Percentiles rank a stretch among this genome's conserved stretches.
phyloP scores from a whole-genome alignment of 257 asterid species.

The Lycium ferocissimum region DNA sequence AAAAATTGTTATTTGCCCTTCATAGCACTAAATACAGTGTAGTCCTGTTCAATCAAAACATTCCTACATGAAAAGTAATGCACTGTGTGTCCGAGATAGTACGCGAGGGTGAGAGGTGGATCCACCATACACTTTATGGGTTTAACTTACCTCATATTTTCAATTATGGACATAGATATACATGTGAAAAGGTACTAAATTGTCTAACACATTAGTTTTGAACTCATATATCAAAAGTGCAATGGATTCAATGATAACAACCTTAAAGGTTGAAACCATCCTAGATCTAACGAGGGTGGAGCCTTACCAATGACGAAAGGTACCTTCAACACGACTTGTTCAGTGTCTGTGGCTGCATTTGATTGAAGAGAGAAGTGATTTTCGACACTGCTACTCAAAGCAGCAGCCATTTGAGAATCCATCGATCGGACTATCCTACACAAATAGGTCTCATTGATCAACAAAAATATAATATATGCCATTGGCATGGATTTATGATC shows the following conservation, averaged over 20 bases:
- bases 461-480: not conserved
- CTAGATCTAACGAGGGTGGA: not conserved
- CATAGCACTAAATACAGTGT: not conserved
- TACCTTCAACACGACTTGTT: slow-evolving; percentile 50
- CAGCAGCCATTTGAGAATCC: slow-evolving; percentile 46
- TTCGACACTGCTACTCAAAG: slow-evolving; percentile 29
- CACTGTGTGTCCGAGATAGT: not conserved
- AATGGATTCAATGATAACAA: not conserved
- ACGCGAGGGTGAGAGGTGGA: too few species aligned
- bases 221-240: not conserved
- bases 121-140: too few species aligned
- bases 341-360: slow-evolving; percentile 37
- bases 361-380: slow-evolving; percentile 41
- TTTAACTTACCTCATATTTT: too few species aligned
- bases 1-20: not conserved
- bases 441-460: not conserved
- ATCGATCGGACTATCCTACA: slow-evolving; percentile 25
- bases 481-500: not conserved
- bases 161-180: not conserved
- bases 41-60: not conserved
- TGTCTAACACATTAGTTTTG: not conserved
- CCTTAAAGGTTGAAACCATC: not conserved
- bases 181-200: not conserved
- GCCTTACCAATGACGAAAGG: slow-evolving; percentile 77
- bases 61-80: not conserved